Base-by-base conservation (phyloP, 768 basidiomycete genomes). In the Pisolithus tinctorius region DNA sequence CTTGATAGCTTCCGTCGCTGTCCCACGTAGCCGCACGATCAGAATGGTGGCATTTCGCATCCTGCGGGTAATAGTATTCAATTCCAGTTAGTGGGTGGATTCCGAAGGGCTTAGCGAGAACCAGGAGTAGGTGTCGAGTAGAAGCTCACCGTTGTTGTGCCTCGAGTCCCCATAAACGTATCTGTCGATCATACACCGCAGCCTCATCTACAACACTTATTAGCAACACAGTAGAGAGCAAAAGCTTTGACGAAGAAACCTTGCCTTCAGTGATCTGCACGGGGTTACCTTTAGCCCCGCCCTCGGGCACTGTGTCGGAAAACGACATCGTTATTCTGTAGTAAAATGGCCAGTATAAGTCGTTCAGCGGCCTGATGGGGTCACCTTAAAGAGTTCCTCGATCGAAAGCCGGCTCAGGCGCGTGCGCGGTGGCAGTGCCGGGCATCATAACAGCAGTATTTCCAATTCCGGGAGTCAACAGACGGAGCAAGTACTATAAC, bases 141-240 rank as follows among this genome's bases (percentile, higher is more conserved):
- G 36, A n/a, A 55, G 60, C 73, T 54, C 59, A 90, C 93, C 87
- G 80, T 70, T 96, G 92, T 66, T 99, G 96, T 34, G 96, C 96
- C 66, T 97, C 96, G 39, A 97, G 81, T 42, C 96, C 96, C 96
- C 96, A 99, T 59, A 97, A 71, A 29, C 95, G 83, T 74, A 98
- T 96, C 69, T 98, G 94, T 26, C 95, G 84, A 67, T 98, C 96
- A 67, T 98, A 96, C 25, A 96, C 78, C 13, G 88, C 90, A n/a
- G 81, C 83, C 58, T 85, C 79, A 60, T 81, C 79, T 81, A 14
- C 40, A 30, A 37, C 30, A 44, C 16, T 34, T 23, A 13, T 8
- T 23, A 29, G 27, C 30, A 43, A 45, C 25, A 31, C 41, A 27
- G 36, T 30, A 49, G 51, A 29, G 5, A 16, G 34, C 50, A 11